Conservation (phyloP, 129 eudicot species). For the Saposhnikovia divaricata region DNA sequence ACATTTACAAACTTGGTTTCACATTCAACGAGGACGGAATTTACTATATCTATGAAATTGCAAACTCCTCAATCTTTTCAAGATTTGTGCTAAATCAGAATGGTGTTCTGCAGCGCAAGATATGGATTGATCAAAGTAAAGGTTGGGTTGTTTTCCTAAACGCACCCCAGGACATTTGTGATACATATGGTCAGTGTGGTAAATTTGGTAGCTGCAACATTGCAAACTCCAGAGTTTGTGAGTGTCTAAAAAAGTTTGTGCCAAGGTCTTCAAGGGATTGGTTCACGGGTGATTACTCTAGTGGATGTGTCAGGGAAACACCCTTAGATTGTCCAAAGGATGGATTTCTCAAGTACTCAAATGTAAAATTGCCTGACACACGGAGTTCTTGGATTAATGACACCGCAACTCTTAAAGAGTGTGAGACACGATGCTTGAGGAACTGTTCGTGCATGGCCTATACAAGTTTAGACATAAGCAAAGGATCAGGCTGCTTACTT, state of each 20-base stretch:
- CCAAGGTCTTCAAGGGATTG: conserved; percentile 26
- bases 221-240: conserved; percentile 22
- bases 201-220: conserved; percentile 33
- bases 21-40: conserved; percentile 13
- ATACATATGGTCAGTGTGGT: conserved; percentile 36
- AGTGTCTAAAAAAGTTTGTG: conserved; percentile 31
- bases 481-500: conserved; percentile 38
- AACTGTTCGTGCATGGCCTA: conserved; percentile 42
- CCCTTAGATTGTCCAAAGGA: conserved; percentile 17
- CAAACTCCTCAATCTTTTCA: not conserved
- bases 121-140: conserved; percentile 12
- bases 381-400: conserved; percentile 9
- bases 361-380: conserved; percentile 34
- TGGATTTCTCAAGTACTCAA: conserved; percentile 20
- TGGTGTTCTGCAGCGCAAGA: not conserved
- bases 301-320: conserved; percentile 29
- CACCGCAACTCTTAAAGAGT: conserved; percentile 22
- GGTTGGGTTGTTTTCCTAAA: not conserved
- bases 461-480: conserved; percentile 12
- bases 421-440: conserved; percentile 22
- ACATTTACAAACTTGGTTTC: conserved; percentile 9
- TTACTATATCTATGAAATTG: not conserved
- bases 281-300: conserved; percentile 29
- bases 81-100: not conserved
- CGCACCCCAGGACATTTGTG: conserved; percentile 6